A percentile compares a stretch with the other conserved stretches of the same genome.
Conservation (phyloP, 352 stramenopile genomes). For the Phytopythium mirpurense region DNA sequence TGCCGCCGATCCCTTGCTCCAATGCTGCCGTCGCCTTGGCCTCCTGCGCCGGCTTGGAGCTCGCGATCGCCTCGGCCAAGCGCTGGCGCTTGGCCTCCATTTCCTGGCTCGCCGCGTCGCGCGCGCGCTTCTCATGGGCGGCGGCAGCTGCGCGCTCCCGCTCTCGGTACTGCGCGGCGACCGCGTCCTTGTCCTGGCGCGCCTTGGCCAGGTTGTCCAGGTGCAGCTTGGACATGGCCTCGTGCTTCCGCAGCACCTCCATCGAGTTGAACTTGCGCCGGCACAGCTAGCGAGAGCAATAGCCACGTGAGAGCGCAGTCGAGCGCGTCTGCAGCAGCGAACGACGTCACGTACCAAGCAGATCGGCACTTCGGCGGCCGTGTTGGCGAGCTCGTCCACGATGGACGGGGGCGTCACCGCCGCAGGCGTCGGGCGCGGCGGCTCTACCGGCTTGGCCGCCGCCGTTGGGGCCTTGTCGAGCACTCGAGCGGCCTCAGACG, state of each 20-base stretch:
- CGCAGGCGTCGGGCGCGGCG: background rate
- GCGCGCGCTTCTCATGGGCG: constrained; percentile 5
- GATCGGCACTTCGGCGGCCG: constrained; percentile 57
- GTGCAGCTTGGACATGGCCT: constrained; percentile 72
- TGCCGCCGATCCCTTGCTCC: constrained; percentile 67
- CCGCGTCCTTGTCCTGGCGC: constrained; percentile 60
- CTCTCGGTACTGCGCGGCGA: constrained; percentile 54
- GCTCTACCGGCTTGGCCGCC: background rate
- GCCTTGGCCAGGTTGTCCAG: constrained; percentile 71
- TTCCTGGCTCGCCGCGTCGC: constrained; percentile 5
- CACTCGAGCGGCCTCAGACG: background rate
- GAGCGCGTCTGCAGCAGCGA: background rate
- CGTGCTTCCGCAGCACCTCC: constrained; percentile 72
- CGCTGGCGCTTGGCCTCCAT: constrained; percentile 4
- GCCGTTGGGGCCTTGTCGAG: background rate
- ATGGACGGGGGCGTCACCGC: constrained; percentile 6
- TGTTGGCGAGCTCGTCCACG: constrained; percentile 35
- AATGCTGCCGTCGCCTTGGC: constrained; percentile 15
- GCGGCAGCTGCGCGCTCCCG: constrained; percentile 35
- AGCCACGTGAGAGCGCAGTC: background rate
- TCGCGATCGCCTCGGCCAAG: background rate
- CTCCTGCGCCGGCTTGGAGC: constrained; percentile 8
- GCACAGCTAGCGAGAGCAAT: constrained; percentile 55
- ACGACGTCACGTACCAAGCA: constrained; percentile 54
- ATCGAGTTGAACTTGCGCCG: constrained; percentile 75